Evolutionary conservation across 2,329 filamentous ascomycete species (phyloP).

Genomic region (Alternaria panax): DNA sequence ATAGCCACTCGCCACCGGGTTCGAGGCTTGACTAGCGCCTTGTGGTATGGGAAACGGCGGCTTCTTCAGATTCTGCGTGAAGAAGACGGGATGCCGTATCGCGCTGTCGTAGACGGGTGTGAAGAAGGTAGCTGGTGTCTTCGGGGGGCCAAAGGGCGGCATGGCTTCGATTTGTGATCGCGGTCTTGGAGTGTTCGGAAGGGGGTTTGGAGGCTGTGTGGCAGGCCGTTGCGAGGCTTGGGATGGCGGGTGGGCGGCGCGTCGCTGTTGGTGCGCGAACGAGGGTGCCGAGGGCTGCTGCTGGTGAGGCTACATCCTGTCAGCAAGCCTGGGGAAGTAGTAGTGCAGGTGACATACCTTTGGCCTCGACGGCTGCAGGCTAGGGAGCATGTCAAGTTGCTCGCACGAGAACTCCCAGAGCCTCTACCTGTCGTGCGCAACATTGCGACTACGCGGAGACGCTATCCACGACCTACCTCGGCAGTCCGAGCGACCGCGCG

Average conservation of each 20-base stretch:
- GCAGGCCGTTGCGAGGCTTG: conserved; percentile 12
- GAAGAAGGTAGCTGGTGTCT: conserved; percentile 23
- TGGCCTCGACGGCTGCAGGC: conserved; percentile 51
- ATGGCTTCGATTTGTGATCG: conserved; percentile 60
- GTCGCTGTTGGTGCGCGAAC: conserved; percentile 36
- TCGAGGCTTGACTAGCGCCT: conserved; percentile 46
- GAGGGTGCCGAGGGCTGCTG: conserved; percentile 31
- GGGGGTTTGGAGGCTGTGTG: neutral
- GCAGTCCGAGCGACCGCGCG: conserved; percentile 17
- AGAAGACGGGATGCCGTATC: conserved; percentile 76
- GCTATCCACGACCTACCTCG: conserved; percentile 29
- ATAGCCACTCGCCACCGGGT: conserved; percentile 57
- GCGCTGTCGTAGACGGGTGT: conserved; percentile 62
- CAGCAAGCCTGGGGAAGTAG: conserved; percentile 14
- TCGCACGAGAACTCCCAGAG: conserved; percentile 14
- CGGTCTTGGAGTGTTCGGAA: conserved; percentile 31
- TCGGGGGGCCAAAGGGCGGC: conserved; percentile 46
- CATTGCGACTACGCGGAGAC: conserved; percentile 12
- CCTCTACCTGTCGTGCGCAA: neutral
- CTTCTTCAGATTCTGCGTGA: conserved; percentile 69
- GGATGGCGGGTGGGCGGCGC: conserved; percentile 27
- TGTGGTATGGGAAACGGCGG: conserved; percentile 57
- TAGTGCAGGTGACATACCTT: conserved; percentile 36
- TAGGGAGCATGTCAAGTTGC: conserved; percentile 46
- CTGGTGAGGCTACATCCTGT: conserved; percentile 30